These are phyloP conservation scores for Talaromyces sp. DNA, from an alignment of 2,329 filamentous ascomycete species.

Conservation along the genomic window DNA sequence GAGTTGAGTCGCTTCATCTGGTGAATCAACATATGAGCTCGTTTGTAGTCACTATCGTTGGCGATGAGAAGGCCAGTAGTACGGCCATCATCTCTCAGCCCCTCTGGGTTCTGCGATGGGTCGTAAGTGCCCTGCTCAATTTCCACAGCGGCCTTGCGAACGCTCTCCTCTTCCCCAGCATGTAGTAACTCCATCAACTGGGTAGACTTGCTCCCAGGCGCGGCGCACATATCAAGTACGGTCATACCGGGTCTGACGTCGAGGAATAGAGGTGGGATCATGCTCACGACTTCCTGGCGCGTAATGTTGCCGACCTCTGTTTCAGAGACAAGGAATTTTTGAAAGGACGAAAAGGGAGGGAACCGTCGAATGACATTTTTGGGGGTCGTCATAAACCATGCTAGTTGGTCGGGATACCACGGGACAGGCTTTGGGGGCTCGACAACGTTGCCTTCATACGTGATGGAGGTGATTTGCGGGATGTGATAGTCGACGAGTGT, in stretches of 20 bases:
- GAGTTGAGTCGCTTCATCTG: constrained; percentile 97
- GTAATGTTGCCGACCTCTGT: constrained; percentile 97
- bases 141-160: constrained; percentile 65
- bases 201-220: constrained; percentile 93
- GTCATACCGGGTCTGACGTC: constrained; percentile 88
- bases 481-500: constrained; percentile 86
- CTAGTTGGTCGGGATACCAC: constrained; percentile 93
- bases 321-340: constrained; percentile 96
- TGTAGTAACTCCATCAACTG: constrained; percentile 95
- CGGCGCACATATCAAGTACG: constrained; percentile 92
- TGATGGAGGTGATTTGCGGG: constrained; percentile 80
- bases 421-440: constrained; percentile 75
- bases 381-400: constrained; percentile 97
- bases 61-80: constrained; percentile 89
- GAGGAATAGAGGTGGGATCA: constrained; percentile 95
- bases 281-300: constrained; percentile 95
- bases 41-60: constrained; percentile 95
- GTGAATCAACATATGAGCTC: constrained; percentile 94
- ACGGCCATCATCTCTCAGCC: constrained; percentile 70
- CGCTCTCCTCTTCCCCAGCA: constrained; percentile 81
- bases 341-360: constrained; percentile 88
- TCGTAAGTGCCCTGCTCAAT: constrained; percentile 59
- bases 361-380: constrained; percentile 95
- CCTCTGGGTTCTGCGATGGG: constrained; percentile 49
- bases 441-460: constrained; percentile 77